phyloP scores from a whole-genome alignment of 1,284 basidiomycete species.

The Ganoderma lingzhi region DNA sequence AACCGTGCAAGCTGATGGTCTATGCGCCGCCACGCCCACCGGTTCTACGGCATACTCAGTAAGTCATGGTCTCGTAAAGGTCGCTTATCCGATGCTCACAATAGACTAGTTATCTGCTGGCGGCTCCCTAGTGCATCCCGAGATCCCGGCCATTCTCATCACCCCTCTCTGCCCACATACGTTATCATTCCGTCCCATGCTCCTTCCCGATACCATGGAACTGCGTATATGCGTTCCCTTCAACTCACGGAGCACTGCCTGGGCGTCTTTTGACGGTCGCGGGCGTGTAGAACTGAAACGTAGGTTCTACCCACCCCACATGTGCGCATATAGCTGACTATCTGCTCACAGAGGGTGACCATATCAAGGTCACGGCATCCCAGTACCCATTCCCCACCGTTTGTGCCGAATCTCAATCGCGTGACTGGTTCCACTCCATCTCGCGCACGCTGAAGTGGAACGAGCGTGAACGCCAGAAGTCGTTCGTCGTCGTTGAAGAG shows the following conservation, averaged over 20 bases:
- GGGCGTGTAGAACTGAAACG: conserved; percentile 96
- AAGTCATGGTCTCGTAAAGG: conserved; percentile 40
- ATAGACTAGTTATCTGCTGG: conserved; percentile 88
- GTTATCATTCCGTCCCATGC: conserved; percentile 98
- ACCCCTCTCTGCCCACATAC: conserved; percentile 99
- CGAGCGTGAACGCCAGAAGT: conserved; percentile 96
- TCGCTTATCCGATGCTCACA: conserved; percentile 15
- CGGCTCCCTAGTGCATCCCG: conserved; percentile 97
- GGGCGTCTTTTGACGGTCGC: conserved; percentile 98
- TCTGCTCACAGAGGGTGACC: conserved; percentile 86
- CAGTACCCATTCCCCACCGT: conserved; percentile 99
- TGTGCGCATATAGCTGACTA: conserved; percentile 16
- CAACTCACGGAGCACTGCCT: conserved; percentile 97
- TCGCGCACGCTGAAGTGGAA: conserved; percentile 98
- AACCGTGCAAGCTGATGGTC: conserved; percentile 97
- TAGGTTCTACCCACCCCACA: conserved; percentile 53
- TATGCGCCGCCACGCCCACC: conserved; percentile 96
- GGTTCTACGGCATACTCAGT: conserved; percentile 99
- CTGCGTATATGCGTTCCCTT: conserved; percentile 98
- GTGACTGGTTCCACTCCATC: conserved; percentile 98
- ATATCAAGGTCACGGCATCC: conserved; percentile 98
- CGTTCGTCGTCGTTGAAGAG: conserved; percentile 97
- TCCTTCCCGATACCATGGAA: conserved; percentile 98
- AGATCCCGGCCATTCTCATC: conserved; percentile 96
- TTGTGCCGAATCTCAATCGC: conserved; percentile 96